Base-by-base conservation (phyloP, 164 flowering plant species). In the Annona cherimola region DNA sequence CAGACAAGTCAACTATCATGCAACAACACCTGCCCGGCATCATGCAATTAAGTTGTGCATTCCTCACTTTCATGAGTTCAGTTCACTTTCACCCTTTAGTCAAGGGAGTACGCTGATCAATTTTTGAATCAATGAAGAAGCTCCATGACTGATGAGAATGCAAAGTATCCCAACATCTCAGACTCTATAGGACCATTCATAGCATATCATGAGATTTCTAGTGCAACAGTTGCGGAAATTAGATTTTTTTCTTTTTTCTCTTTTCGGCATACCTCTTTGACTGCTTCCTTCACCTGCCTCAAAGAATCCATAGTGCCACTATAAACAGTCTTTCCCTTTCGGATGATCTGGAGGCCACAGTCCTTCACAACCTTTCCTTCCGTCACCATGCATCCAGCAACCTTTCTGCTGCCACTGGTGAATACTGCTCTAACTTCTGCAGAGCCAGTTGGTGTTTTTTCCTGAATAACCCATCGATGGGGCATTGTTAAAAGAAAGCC, bases 371-470 rank as follows among this genome's bases (percentile, higher is more conserved):
- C 69, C 76, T 89, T 92, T 67, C 98, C 98, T 67, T 90, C 96
- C 12, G 85, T 83, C 61, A 92, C 89, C 92, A 92, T 90, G 83
- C 98, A 94, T 73, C 98, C 98, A 78, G 95, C 97, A 82, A 87
- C 90, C 72, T 89, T 93, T 70, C 96, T 93, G 81, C 97, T 94
- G 67, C 97, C 97, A 79, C 96, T 90, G 79, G 89, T 90, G 74
- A 92, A 94, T 45, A 81, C 75, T 3, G 97, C 94, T 26, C 93
- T 85, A 45, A 94, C 90, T 74, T 87, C 92, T 7, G 94, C 98
- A 69, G 84, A 76, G 69, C 96, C 98, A 74, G 92, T 87, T 63
- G 89, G 83, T 69, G 87, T 74, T 85, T 87, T 87, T 69, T 94
- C 97, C 98, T 94, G 75, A 54, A 26, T 55, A 71, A 76, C 61